Conservation (phyloP, 768 basidiomycete genomes). For the Lyophyllum shimeji region DNA sequence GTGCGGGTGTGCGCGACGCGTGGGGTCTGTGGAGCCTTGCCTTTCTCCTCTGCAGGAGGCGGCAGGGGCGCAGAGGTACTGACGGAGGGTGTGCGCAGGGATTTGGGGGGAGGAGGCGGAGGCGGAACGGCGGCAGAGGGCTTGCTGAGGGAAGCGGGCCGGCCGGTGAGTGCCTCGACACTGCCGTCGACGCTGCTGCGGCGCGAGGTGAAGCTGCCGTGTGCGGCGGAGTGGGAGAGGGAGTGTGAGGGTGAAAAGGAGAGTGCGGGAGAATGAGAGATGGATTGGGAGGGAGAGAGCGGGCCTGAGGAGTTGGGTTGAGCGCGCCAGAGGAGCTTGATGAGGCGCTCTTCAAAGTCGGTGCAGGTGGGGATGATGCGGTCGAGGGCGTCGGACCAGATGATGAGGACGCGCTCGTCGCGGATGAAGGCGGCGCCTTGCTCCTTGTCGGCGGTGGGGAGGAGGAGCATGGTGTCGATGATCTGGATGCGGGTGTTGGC, state of each 20-base stretch:
- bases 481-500: slow-evolving; percentile 84
- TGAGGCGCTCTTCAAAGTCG: slow-evolving; percentile 77
- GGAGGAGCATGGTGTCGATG: slow-evolving; percentile 72
- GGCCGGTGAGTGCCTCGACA: slow-evolving; percentile 23
- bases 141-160: not conserved
- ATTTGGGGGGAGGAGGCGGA: not conserved
- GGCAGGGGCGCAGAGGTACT: not conserved
- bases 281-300: slow-evolving; percentile 14
- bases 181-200: slow-evolving; percentile 18
- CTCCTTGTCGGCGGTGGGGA: slow-evolving; percentile 81
- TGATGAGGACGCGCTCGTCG: slow-evolving; percentile 80
- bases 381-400: slow-evolving; percentile 83
- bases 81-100: not conserved
- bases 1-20: not conserved
- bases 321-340: slow-evolving; percentile 76
- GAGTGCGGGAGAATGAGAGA: slow-evolving; percentile 27
- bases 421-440: slow-evolving; percentile 88
- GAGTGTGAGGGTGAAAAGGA: not conserved
- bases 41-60: not conserved
- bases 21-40: not conserved
- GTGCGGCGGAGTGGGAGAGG: slow-evolving; percentile 21
- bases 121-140: not conserved
- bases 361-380: slow-evolving; percentile 70
- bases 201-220: slow-evolving; percentile 8
- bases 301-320: slow-evolving; percentile 34